Evolutionary conservation across 257 asterid genomes (phyloP).

Genomic region (Forsythia suspensa): DNA sequence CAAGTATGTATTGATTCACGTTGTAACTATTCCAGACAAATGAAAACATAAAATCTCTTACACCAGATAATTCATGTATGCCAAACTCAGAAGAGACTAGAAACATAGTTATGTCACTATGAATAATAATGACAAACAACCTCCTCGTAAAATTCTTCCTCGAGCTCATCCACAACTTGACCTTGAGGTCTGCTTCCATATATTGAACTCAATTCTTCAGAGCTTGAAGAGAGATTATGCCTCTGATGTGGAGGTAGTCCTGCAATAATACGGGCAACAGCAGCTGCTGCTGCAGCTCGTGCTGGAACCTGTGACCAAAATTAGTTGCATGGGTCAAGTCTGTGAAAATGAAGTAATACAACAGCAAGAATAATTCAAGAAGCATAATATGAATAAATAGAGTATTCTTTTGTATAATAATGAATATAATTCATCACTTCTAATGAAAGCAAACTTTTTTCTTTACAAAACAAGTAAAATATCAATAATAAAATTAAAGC

Average conservation of each 20-base stretch:
- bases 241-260: constrained; percentile 94
- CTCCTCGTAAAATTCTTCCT: constrained; percentile 91
- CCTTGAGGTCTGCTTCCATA: constrained; percentile 70
- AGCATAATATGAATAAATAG: not conserved
- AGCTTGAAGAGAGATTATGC: constrained; percentile 72
- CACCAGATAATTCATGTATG: constrained; percentile 7
- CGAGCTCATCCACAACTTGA: constrained; percentile 69
- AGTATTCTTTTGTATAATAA: not conserved
- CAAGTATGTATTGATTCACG: constrained; percentile 13
- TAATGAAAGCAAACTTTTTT: not conserved
- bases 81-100: constrained; percentile 14
- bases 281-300: constrained; percentile 99
- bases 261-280: constrained; percentile 93
- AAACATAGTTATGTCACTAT: constrained; percentile 20
- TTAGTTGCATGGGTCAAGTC: constrained; percentile 16
- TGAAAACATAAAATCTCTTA: constrained; percentile 11
- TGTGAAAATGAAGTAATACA: not conserved
- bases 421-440: not conserved
- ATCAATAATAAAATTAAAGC: not conserved
- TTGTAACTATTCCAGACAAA: constrained; percentile 10
- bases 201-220: constrained; percentile 81
- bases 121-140: constrained; percentile 37
- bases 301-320: constrained; percentile 76
- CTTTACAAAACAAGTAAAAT: not conserved
- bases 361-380: not conserved